phyloP scores from a whole-genome alignment of 139 green algal genomes.

The Yamagishiella unicocca region DNA sequence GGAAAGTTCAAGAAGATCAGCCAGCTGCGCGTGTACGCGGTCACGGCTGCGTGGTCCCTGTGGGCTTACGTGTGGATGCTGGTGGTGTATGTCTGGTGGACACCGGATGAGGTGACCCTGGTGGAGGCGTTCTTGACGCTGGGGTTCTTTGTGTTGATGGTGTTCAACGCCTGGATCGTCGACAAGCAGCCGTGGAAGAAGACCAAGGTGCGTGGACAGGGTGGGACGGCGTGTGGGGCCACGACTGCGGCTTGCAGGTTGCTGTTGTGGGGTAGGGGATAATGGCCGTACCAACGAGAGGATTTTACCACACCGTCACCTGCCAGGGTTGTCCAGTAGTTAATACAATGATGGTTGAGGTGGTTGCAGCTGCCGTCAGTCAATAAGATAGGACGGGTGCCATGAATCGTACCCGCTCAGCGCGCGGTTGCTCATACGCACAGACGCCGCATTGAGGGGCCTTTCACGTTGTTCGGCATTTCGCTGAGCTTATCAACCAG shows the following conservation, averaged over 20 bases:
- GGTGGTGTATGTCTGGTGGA: constrained; percentile 59
- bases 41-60: constrained; percentile 56
- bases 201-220: background rate
- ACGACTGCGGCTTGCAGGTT: background rate
- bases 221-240: background rate
- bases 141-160: constrained; percentile 47
- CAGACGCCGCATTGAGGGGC: no score
- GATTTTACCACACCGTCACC: no score
- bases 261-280: background rate
- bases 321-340: no score
- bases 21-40: constrained; percentile 6
- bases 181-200: constrained; percentile 55
- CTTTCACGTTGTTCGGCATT: no score
- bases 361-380: no score
- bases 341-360: no score
- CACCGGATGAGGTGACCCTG: constrained; percentile 37
- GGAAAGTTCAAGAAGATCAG: constrained; percentile 51
- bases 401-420: no score
- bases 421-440: no score
- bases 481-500: no score
- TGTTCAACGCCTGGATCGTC: constrained; percentile 53
- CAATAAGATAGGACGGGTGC: no score
- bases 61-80: constrained; percentile 68
- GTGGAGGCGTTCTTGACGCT: constrained; percentile 53
- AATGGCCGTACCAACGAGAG: no score